Evolutionary conservation across 306 rosid genomes (phyloP).

Genomic region (Begonia peltatifolia): DNA sequence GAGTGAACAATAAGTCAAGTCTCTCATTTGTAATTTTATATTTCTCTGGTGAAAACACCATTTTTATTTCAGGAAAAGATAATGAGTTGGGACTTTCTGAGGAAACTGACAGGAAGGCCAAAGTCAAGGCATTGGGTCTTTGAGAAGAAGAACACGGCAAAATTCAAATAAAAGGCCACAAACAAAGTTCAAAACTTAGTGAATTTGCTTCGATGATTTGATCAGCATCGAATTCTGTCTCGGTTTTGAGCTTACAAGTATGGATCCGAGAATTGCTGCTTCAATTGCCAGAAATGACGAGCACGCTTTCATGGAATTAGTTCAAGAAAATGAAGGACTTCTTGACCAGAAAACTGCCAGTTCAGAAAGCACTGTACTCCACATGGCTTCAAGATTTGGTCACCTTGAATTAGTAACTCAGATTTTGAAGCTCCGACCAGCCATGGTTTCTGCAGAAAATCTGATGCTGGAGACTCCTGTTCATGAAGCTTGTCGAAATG

Average conservation of each 20-base stretch:
- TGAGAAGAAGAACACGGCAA: too few relatives aligned
- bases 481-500: slow-evolving; percentile 46
- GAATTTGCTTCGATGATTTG: too few relatives aligned
- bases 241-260: neutral
- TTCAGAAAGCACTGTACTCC: slow-evolving; percentile 1
- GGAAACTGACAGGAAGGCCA: too few relatives aligned
- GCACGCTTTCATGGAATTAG: neutral
- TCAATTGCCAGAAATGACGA: neutral
- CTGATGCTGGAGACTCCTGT: slow-evolving; percentile 44
- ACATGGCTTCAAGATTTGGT: slow-evolving; percentile 2
- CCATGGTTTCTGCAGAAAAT: slow-evolving; percentile 43
- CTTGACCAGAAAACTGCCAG: neutral
- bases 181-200: too few relatives aligned
- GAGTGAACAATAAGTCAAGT: too few relatives aligned
- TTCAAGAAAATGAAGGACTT: neutral
- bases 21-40: too few relatives aligned
- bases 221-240: too few relatives aligned
- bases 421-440: slow-evolving; percentile 33
- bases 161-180: too few relatives aligned
- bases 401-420: slow-evolving; percentile 26
- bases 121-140: too few relatives aligned
- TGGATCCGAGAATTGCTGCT: neutral
- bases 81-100: too few relatives aligned
- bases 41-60: too few relatives aligned
- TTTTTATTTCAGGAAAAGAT: too few relatives aligned